Conservation (phyloP, 106 monocot genomes). For the Dendrobium officinale region DNA sequence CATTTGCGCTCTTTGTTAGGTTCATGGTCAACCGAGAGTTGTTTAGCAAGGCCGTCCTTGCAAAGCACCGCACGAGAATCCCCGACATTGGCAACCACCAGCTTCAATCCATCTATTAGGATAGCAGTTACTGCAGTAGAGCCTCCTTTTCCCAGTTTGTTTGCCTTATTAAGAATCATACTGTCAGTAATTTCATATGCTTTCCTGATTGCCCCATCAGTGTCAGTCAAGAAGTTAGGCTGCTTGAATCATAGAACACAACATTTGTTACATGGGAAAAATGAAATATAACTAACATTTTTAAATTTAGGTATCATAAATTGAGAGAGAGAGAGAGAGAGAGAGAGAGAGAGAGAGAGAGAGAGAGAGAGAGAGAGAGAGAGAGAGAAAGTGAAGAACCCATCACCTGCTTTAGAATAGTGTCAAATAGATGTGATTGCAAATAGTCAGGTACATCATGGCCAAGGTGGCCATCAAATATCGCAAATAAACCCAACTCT, state of each 20-base stretch:
- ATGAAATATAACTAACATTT: too few relatives aligned
- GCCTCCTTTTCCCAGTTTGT: slow-evolving; percentile 80
- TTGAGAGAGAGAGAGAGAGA: neutral
- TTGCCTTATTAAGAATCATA: slow-evolving; percentile 69
- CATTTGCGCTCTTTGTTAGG: slow-evolving; percentile 44
- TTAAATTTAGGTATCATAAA: too few relatives aligned
- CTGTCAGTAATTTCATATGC: slow-evolving; percentile 72
- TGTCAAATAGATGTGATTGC: slow-evolving; percentile 74
- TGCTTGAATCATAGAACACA: slow-evolving; percentile 23
- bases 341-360: neutral
- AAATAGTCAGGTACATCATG: slow-evolving; percentile 84
- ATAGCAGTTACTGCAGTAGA: slow-evolving; percentile 97
- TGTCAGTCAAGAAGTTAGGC: slow-evolving; percentile 73
- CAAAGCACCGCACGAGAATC: slow-evolving; percentile 92
- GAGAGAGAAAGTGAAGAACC: neutral
- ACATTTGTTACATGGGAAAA: neutral
- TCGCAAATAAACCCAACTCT: slow-evolving; percentile 90
- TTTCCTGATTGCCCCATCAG: slow-evolving; percentile 61
- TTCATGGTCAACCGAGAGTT: slow-evolving; percentile 93
- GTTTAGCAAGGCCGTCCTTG: slow-evolving; percentile 67
- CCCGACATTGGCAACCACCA: slow-evolving; percentile 95
- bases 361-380: too few relatives aligned
- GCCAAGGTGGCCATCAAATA: slow-evolving; percentile 95
- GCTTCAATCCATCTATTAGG: slow-evolving; percentile 60
- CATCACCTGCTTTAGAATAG: slow-evolving; percentile 72